Evolutionary conservation across 306 rosid genomes (phyloP).

Genomic region (Fragaria ananassa): DNA sequence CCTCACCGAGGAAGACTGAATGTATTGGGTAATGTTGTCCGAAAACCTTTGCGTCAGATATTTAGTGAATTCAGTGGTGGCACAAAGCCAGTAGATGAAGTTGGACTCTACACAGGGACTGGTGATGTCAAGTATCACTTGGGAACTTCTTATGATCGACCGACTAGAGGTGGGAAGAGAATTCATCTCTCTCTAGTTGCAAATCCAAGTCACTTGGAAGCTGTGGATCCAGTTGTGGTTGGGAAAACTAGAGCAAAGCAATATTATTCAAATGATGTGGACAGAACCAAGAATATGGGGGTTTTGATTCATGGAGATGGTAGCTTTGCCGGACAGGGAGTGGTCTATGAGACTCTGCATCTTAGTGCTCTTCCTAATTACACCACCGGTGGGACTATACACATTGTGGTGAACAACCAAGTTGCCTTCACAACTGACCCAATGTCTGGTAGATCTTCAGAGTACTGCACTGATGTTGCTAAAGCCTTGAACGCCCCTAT

Average conservation of each 20-base stretch:
- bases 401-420: constrained; percentile 87
- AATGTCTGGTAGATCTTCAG: constrained; percentile 76
- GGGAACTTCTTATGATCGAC: constrained; percentile 92
- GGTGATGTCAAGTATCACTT: constrained; percentile 97
- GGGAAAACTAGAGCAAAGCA: constrained; percentile 97
- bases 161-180: constrained; percentile 84
- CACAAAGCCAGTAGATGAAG: constrained; percentile 76
- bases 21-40: constrained; percentile 86
- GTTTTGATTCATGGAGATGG: constrained; percentile 93
- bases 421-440: constrained; percentile 99
- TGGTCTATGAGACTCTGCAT: constrained; percentile 92
- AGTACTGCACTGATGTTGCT: constrained; percentile 93
- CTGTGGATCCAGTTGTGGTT: constrained; percentile 87
- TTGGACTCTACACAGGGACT: constrained; percentile 87
- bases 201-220: constrained; percentile 96
- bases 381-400: constrained; percentile 93
- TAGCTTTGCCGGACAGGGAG: constrained; percentile 99
- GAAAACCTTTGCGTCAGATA: constrained; percentile 89
- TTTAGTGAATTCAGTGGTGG: constrained; percentile 87
- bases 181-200: constrained; percentile 88
- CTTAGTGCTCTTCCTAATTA: constrained; percentile 95
- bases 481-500: constrained; percentile 92
- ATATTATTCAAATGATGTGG: constrained; percentile 64
- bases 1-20: constrained; percentile 84
- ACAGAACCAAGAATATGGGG: constrained; percentile 82